A percentile compares a stretch with the other conserved stretches of the same genome.
Conservation (phyloP, 1,284 basidiomycete genomes). For the Ustilago tritici region DNA sequence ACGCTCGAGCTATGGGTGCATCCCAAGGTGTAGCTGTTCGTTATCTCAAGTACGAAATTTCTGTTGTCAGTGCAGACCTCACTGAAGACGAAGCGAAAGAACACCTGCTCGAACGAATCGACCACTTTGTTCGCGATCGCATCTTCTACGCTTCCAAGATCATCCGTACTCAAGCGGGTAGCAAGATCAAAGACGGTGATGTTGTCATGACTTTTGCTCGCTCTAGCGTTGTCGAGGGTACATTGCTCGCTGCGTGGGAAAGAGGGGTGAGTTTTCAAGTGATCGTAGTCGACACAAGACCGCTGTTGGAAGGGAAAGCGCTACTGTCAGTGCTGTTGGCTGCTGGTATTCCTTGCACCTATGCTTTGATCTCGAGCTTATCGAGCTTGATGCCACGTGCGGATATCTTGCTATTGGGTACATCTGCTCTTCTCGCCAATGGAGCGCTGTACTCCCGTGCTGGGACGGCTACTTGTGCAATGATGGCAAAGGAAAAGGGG, state of each 20-base stretch:
- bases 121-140: constrained; percentile 91
- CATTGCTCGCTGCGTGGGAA: constrained; percentile 79
- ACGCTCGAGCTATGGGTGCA: constrained; percentile 90
- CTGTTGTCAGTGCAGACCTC: constrained; percentile 87
- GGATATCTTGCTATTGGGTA: constrained; percentile 88
- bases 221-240: constrained; percentile 93
- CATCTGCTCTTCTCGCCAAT: constrained; percentile 92
- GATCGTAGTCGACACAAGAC: constrained; percentile 92
- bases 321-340: constrained; percentile 80
- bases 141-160: constrained; percentile 94
- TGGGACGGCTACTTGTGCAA: constrained; percentile 93
- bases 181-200: constrained; percentile 93
- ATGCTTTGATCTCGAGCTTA: constrained; percentile 88
- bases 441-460: constrained; percentile 93
- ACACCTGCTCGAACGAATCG: constrained; percentile 84
- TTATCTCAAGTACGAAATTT: constrained; percentile 96
- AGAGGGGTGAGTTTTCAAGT: constrained; percentile 82
- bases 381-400: constrained; percentile 83
- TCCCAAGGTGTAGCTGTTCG: constrained; percentile 94
- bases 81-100: constrained; percentile 96
- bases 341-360: constrained; percentile 86
- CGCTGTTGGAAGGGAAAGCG: constrained; percentile 84
- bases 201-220: constrained; percentile 92
- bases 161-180: constrained; percentile 83
- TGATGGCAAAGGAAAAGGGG: constrained; percentile 89